Evolutionary conservation across 257 asterid species (phyloP).

Genomic region (Marsdenia floribunda): DNA sequence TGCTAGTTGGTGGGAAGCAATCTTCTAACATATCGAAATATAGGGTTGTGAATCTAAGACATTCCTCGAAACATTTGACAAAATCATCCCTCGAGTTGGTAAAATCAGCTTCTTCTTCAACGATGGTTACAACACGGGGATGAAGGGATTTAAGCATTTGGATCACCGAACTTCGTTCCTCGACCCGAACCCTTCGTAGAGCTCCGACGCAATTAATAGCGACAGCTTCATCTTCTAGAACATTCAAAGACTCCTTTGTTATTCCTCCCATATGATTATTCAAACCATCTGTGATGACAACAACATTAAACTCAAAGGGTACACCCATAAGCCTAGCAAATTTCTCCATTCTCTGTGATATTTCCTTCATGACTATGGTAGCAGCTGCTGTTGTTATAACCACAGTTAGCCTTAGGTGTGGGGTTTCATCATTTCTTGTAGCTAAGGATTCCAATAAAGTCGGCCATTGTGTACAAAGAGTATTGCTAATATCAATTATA

Average conservation of each 20-base stretch:
- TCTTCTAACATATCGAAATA: conserved; percentile 81
- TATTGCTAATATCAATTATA: conserved; percentile 69
- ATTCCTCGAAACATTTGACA: conserved; percentile 62
- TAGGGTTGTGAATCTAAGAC: conserved; percentile 61
- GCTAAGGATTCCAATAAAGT: conserved; percentile 79
- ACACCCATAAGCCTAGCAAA: conserved; percentile 93
- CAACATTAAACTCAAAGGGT: conserved; percentile 69
- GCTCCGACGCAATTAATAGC: conserved; percentile 71
- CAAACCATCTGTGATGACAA: conserved; percentile 22
- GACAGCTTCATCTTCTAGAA: conserved; percentile 59
- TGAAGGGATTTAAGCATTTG: conserved; percentile 33
- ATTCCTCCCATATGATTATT: conserved; percentile 41
- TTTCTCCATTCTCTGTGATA: conserved; percentile 74
- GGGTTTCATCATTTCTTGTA: conserved; percentile 69
- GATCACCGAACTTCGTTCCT: conserved; percentile 32
- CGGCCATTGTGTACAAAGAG: conserved; percentile 95
- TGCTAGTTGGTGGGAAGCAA: conserved; percentile 62
- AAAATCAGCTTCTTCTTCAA: conserved; percentile 83
- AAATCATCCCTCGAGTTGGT: conserved; percentile 35
- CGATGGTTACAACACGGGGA: conserved; percentile 65
- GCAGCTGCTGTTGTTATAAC: conserved; percentile 40
- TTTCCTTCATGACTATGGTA: conserved; percentile 52
- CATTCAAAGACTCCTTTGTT: conserved; percentile 41
- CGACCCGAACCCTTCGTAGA: conserved; percentile 29
- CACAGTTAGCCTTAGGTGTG: conserved; percentile 60